Percentiles rank a stretch among this genome's conserved stretches.
These are phyloP conservation scores for Naganishia sp. DNA, from an alignment of 1,284 basidiomycete species.

Conservation along the genomic window DNA sequence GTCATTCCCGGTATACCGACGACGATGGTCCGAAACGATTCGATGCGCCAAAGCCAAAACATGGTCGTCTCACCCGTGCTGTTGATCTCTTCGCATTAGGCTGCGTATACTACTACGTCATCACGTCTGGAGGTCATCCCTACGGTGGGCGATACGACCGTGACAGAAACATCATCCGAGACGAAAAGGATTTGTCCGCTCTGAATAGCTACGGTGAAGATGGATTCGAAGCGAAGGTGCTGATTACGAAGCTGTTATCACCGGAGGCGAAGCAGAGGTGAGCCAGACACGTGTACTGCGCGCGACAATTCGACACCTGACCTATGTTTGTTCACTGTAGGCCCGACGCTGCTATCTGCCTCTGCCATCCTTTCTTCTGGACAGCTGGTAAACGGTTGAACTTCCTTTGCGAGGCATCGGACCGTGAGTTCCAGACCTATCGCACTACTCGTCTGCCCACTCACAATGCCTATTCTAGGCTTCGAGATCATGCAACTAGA, in stretches of 20 bases:
- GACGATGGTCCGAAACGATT: constrained; percentile 33
- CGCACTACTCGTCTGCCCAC: constrained; percentile 1
- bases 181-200: constrained; percentile 65
- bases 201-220: constrained; percentile 83
- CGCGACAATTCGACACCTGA: constrained; percentile 7
- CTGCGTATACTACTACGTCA: constrained; percentile 86
- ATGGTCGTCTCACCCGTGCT: constrained; percentile 77
- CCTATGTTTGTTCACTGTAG: constrained; percentile 54
- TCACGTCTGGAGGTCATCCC: constrained; percentile 84
- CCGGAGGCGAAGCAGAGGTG: constrained; percentile 72
- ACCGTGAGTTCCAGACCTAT: constrained; percentile 58
- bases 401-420: constrained; percentile 95
- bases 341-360: constrained; percentile 80
- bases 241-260: constrained; percentile 75
- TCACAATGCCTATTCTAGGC: constrained; percentile 30
- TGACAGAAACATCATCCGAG: constrained; percentile 85
- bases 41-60: constrained; percentile 12
- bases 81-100: constrained; percentile 93
- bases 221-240: constrained; percentile 75
- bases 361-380: constrained; percentile 98
- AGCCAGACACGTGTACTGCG: constrained; percentile 40
- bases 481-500: constrained; percentile 97
- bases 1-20: constrained; percentile 42
- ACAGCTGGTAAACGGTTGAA: constrained; percentile 76
- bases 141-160: constrained; percentile 87